A percentile compares a stretch with the other conserved stretches of the same genome.
phyloP scores from a whole-genome alignment of 2,329 filamentous ascomycete species.

The Pseudocercospora cruenta region DNA sequence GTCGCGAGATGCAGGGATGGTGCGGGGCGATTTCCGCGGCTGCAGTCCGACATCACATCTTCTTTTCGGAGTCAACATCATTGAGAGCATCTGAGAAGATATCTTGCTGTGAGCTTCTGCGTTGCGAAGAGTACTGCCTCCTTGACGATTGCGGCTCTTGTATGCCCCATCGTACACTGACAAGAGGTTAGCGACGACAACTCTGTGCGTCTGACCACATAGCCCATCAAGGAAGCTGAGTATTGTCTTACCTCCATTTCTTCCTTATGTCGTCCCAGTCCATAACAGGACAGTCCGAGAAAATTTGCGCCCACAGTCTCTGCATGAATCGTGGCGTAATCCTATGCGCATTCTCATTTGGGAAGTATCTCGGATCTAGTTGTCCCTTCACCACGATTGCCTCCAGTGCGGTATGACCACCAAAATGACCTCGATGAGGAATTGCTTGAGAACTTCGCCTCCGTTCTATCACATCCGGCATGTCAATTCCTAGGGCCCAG shows the following conservation, averaged over 20 bases:
- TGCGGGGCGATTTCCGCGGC: neutral
- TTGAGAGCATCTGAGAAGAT: neutral
- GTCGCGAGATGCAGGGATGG: neutral
- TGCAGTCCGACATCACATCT: neutral
- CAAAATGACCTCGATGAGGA: slow-evolving; percentile 7
- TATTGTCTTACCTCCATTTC: slow-evolving; percentile 34
- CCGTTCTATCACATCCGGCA: slow-evolving; percentile 7
- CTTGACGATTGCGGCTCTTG: neutral
- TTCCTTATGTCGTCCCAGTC: slow-evolving; percentile 40
- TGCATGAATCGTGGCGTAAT: slow-evolving; percentile 51
- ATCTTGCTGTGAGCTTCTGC: neutral
- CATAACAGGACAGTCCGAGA: slow-evolving; percentile 48
- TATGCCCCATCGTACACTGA: slow-evolving; percentile 1
- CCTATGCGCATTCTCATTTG: slow-evolving; percentile 34
- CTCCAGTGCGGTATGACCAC: slow-evolving; percentile 29
- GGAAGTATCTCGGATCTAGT: slow-evolving; percentile 17
- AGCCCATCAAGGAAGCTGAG: neutral
- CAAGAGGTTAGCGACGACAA: neutral
- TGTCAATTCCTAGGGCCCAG: slow-evolving; percentile 39
- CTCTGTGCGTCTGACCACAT: neutral
- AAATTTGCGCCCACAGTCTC: slow-evolving; percentile 48
- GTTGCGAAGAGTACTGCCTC: neutral
- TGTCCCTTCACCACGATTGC: slow-evolving; percentile 19
- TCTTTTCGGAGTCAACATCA: neutral
- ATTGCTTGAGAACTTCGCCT: slow-evolving; percentile 13